Evolutionary conservation across 192 early-diverging fungal genomes (phyloP), one percentile per base, ranked within the genome.

Genomic region (Coemansia sp.): DNA sequence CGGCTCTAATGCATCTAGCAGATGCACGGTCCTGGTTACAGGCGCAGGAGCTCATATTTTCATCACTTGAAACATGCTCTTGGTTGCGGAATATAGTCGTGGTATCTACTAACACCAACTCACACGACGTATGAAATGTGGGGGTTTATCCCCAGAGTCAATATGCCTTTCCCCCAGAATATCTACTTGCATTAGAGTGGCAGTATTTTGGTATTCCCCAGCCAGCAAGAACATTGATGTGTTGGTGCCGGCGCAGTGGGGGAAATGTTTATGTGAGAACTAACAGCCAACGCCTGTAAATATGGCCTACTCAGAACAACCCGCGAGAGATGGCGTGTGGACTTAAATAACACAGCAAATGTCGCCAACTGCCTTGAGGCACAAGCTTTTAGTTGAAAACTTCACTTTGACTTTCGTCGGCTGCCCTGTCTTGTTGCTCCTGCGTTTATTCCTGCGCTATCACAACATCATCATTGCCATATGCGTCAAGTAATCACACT

Each of bases 401-500:
- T 27, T 10, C 38, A 25, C 3, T 42, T 24, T 54, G 43, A 38
- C 20, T 57, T 12, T 62, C 29, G 6, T 24, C 31, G 3, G 42
- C 35, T 36, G 24, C 2, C 20, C 41, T 45, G 15, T 43, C 2
- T 8, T n/a, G n/a, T n/a, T n/a, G n/a, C n/a, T n/a, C n/a, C n/a
- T n/a, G n/a, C n/a, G n/a, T n/a, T 9, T 8, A 14, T 45, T 29
- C 32, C 32, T 35, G 32, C 32, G 32, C 22, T 62, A 47, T 7
- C 37, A 37, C 49, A 38, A 12, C 49, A 25, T 32, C 36, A 49
- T 38, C 51, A 6, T 39, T 4, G 8, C 10, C 8, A 42, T 14
- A 37, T 70, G 67, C 63, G 67, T 40, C 63, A 71, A 38, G 65
- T 49, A 6, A 61, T 77, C 19, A 62, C 69, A 2, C 41, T 77